Percentiles rank a stretch among this genome's conserved stretches.
These are phyloP conservation scores for Tribonema minus DNA, from an alignment of 108 stramenopile species.

Conservation along the genomic window DNA sequence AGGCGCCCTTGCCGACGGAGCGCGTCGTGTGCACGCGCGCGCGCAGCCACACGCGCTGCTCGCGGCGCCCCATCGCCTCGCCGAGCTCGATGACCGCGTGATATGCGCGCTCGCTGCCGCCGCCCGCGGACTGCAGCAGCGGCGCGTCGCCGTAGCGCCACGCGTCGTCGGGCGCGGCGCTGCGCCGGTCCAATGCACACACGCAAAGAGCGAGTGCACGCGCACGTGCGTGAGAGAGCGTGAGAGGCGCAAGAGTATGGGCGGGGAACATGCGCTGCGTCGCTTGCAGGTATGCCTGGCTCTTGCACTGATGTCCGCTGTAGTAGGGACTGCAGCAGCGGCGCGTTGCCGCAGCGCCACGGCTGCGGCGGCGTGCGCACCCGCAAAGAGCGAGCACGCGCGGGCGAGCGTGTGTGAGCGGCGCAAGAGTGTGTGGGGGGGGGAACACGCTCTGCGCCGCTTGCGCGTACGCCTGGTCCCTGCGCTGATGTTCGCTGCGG, in stretches of 20 bases:
- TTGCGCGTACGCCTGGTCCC: neutral
- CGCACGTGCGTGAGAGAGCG: neutral
- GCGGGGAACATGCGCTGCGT: neutral
- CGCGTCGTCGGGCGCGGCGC: slow-evolving; percentile 64
- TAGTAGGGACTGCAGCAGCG: slow-evolving; percentile 67
- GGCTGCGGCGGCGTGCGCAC: neutral
- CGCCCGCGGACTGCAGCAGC: slow-evolving; percentile 65
- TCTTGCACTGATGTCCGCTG: neutral
- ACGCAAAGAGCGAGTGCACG: neutral
- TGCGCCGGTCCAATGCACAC: neutral
- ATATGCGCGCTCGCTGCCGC: neutral
- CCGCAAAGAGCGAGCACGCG: neutral
- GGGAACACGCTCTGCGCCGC: neutral
- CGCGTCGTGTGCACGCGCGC: slow-evolving; percentile 66
- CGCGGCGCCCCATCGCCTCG: slow-evolving; percentile 61
- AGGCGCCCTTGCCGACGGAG: slow-evolving; percentile 86
- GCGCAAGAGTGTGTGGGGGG: too few species aligned
- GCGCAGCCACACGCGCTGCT: slow-evolving; percentile 71
- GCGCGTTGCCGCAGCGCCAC: slow-evolving; percentile 83
- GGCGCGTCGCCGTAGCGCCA: slow-evolving; percentile 86
- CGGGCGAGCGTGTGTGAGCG: neutral
- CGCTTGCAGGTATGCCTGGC: neutral
- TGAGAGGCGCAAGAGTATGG: neutral
- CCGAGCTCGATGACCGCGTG: slow-evolving; percentile 37
- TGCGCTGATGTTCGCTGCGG: neutral